These are phyloP conservation scores for Sarocladium kiliense DNA, from an alignment of 2,329 filamentous ascomycete genomes.

Conservation along the genomic window DNA sequence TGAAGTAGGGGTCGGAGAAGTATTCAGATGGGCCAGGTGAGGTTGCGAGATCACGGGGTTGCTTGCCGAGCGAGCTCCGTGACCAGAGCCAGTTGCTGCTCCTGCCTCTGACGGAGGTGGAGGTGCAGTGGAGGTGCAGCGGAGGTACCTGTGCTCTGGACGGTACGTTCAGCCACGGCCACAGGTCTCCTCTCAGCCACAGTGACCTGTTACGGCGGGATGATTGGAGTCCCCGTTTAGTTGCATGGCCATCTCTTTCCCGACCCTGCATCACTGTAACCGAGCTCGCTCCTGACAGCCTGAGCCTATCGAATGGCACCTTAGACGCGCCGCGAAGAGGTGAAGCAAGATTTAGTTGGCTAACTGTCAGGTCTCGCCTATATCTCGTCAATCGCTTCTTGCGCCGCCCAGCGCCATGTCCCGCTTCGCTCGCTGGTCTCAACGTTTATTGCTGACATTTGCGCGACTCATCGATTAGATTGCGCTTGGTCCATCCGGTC, in stretches of 20 bases:
- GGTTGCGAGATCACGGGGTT: slow-evolving; percentile 4
- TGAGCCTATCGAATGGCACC: not conserved
- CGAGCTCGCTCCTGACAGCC: not conserved
- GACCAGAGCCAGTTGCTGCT: not conserved
- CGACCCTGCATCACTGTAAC: not conserved
- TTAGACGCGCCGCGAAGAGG: not conserved
- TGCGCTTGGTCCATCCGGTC: not conserved
- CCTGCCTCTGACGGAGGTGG: slow-evolving; percentile 8
- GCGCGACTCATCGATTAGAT: not conserved
- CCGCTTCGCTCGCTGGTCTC: not conserved
- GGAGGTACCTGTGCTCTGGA: slow-evolving; percentile 1
- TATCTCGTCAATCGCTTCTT: not conserved
- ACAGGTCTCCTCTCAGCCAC: not conserved
- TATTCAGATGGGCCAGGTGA: not conserved
- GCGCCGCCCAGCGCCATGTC: not conserved
- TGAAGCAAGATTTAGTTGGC: not conserved
- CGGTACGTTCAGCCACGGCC: not conserved
- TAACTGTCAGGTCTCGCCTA: not conserved
- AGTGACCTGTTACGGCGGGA: not conserved
- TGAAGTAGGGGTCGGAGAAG: not conserved
- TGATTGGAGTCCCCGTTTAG: not conserved
- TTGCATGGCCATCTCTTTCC: not conserved
- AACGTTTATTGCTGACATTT: not conserved
- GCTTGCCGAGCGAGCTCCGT: slow-evolving; percentile 8
- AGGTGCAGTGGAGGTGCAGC: slow-evolving; percentile 1